Evolutionary conservation across 2,329 filamentous ascomycete genomes (phyloP).

Genomic region (Metarhizium humberi): DNA sequence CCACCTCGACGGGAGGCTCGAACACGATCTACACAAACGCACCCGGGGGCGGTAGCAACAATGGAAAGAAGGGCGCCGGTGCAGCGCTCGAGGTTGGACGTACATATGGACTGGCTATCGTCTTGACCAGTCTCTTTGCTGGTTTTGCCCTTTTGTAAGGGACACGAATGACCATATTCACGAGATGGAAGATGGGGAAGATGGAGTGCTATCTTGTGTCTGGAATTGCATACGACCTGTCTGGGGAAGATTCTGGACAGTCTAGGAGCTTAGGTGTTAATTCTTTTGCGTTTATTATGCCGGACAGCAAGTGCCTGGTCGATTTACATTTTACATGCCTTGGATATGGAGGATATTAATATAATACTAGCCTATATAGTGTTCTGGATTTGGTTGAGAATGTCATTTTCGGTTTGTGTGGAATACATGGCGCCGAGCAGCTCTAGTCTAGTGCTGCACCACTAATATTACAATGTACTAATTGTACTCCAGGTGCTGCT

Average conservation of each 20-base stretch:
- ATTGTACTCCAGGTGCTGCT: no score
- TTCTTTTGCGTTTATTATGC: background rate
- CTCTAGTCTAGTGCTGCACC: no score
- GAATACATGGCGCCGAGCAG: background rate
- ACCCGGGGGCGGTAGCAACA: conserved; percentile 9
- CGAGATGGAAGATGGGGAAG: background rate
- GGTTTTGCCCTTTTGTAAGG: conserved; percentile 31
- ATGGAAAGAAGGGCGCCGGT: conserved; percentile 18
- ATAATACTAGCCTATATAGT: background rate
- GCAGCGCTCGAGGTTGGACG: conserved; percentile 24
- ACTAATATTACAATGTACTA: no score
- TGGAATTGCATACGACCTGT: background rate
- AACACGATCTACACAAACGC: conserved; percentile 9
- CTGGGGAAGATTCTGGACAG: background rate
- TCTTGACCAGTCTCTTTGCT: conserved; percentile 28
- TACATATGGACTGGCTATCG: conserved; percentile 27
- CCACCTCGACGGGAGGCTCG: conserved; percentile 27
- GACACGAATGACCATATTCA: conserved; percentile 1
- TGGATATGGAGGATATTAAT: background rate
- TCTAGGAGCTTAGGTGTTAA: background rate
- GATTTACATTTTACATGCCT: background rate
- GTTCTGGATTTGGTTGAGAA: background rate
- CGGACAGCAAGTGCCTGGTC: background rate
- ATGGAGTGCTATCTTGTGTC: background rate
- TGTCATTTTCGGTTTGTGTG: background rate